Percentiles rank a stretch among this genome's conserved stretches.
These are phyloP conservation scores for Cadophora malorum DNA, from an alignment of 2,329 filamentous ascomycete species.

Conservation along the genomic window DNA sequence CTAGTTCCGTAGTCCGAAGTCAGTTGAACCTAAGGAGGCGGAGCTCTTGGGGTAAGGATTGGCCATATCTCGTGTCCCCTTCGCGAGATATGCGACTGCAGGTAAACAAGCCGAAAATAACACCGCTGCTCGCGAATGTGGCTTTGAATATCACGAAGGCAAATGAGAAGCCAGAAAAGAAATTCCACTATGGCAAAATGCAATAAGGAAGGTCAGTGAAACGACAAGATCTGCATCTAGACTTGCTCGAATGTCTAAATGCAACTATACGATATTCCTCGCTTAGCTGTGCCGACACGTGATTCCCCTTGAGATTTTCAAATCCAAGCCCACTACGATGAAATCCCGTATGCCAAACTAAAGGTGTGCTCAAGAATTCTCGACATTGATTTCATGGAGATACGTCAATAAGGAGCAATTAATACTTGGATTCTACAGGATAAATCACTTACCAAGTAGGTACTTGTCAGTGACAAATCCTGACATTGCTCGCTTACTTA, in stretches of 20 bases:
- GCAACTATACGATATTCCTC: background rate
- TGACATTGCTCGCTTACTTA: slow-evolving; percentile 18
- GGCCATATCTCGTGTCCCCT: background rate
- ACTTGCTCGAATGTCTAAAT: background rate
- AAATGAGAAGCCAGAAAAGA: background rate
- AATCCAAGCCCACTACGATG: background rate
- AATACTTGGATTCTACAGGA: background rate
- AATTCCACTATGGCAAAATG: background rate
- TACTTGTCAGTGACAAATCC: slow-evolving; percentile 15
- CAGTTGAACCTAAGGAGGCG: background rate
- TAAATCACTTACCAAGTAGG: slow-evolving; percentile 8
- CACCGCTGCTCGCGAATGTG: background rate
- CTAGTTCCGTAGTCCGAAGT: background rate
- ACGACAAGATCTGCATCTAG: background rate
- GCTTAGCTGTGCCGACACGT: background rate
- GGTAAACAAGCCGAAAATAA: background rate
- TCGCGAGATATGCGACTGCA: background rate
- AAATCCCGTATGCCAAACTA: background rate
- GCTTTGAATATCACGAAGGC: background rate
- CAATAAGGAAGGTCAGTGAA: background rate
- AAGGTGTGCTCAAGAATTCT: background rate
- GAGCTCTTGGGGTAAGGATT: background rate
- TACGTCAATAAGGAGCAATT: background rate
- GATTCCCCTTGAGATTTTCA: background rate
- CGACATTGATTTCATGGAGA: background rate